Conservation (phyloP, 2,329 filamentous ascomycete species). For the Pseudocercospora ulei region DNA sequence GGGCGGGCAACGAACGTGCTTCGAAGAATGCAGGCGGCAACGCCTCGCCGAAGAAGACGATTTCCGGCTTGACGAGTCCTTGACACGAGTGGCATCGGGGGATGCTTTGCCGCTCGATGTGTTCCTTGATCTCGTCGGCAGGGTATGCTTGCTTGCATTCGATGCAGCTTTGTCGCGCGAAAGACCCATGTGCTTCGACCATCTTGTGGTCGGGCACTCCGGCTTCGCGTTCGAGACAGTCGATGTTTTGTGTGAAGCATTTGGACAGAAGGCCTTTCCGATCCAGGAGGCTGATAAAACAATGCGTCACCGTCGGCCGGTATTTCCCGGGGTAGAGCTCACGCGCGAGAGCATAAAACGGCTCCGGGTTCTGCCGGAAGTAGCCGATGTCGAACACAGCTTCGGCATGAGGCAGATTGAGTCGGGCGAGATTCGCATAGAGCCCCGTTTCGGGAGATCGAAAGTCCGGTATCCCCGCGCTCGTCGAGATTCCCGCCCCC, state of each 20-base stretch:
- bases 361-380: constrained; percentile 72
- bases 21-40: constrained; percentile 57
- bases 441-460: constrained; percentile 85
- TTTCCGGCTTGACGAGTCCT: constrained; percentile 83
- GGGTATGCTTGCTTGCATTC: constrained; percentile 69
- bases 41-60: constrained; percentile 83
- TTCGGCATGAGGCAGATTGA: constrained; percentile 80
- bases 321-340: constrained; percentile 89
- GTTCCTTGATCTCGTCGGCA: constrained; percentile 60
- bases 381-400: constrained; percentile 89
- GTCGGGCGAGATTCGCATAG: constrained; percentile 78
- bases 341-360: constrained; percentile 85
- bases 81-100: constrained; percentile 62
- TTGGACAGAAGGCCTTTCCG: constrained; percentile 69
- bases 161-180: constrained; percentile 82
- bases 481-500: constrained; percentile 77
- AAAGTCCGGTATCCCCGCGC: constrained; percentile 76
- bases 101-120: constrained; percentile 57
- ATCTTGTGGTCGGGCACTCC: constrained; percentile 74
- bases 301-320: constrained; percentile 79
- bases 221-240: constrained; percentile 80
- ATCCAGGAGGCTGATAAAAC: constrained; percentile 73
- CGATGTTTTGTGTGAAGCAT: constrained; percentile 96
- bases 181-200: constrained; percentile 90
- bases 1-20: constrained; percentile 46